Percentiles rank a stretch among this genome's conserved stretches.
Evolutionary conservation across 768 basidiomycete species (phyloP).

Genomic region (Phaffia tasmanica): DNA sequence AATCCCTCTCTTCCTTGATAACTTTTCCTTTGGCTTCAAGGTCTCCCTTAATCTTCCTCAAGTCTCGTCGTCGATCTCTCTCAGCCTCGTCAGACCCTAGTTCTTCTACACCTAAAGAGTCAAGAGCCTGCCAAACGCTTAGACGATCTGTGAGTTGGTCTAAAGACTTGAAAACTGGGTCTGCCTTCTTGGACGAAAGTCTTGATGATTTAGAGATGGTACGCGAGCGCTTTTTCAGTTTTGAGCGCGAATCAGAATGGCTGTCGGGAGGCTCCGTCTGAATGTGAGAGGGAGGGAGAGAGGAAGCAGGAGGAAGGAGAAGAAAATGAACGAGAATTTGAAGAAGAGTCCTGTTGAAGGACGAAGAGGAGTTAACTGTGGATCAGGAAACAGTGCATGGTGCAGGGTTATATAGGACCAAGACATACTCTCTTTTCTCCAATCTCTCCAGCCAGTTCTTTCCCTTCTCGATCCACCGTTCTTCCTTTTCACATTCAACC

Average conservation of each 20-base stretch:
- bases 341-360: constrained; percentile 4
- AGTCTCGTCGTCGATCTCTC: constrained; percentile 2
- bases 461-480: constrained; percentile 3
- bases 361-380: background rate
- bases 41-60: background rate
- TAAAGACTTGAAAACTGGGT: constrained; percentile 12
- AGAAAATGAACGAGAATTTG: constrained; percentile 21
- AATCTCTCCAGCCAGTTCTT: constrained; percentile 21
- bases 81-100: background rate
- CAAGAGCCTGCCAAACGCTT: constrained; percentile 22
- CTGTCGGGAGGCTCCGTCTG: background rate
- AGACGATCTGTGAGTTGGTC: constrained; percentile 21
- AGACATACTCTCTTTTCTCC: constrained; percentile 20
- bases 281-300: background rate
- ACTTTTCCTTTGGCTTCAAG: background rate
- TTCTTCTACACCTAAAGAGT: constrained; percentile 12
- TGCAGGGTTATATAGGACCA: background rate
- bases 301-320: background rate
- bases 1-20: constrained; percentile 6
- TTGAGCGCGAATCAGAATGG: background rate
- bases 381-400: background rate
- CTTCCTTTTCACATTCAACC: constrained; percentile 3
- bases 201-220: background rate
- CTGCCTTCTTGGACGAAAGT: no score
- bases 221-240: constrained; percentile 12